A percentile compares a stretch with the other conserved stretches of the same genome.
Conservation (phyloP, 163 green algal species). For the Scenedesmus sp. region DNA sequence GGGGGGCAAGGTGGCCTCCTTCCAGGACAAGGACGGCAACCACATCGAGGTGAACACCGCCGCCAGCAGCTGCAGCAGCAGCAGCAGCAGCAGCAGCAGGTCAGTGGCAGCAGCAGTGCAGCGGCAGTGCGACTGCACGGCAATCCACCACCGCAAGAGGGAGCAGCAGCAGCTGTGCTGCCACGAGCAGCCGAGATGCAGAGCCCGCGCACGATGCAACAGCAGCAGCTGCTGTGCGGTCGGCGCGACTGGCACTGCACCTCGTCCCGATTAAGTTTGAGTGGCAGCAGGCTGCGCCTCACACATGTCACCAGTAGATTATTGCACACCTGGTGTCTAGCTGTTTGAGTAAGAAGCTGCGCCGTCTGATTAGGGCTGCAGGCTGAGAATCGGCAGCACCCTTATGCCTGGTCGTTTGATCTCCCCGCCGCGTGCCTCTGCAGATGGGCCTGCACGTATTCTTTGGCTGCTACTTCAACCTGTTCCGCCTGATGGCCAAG, state of each 20-base stretch:
- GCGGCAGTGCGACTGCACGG: neutral
- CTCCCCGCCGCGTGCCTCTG: no score
- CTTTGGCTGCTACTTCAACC: slow-evolving; percentile 99
- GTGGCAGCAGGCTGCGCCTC: no score
- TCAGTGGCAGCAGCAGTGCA: neutral
- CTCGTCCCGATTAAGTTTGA: no score
- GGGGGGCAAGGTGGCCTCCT: slow-evolving; percentile 96
- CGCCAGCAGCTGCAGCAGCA: slow-evolving; percentile 20
- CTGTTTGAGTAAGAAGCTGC: no score
- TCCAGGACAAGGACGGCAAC: slow-evolving; percentile 95
- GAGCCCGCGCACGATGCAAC: neutral
- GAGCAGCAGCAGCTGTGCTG: neutral
- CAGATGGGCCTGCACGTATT: slow-evolving; percentile 95
- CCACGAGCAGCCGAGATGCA: neutral
- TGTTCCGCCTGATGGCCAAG: slow-evolving; percentile 98
- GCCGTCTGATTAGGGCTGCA: no score
- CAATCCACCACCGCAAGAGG: neutral
- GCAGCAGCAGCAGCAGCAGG: neutral
- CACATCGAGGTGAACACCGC: slow-evolving; percentile 88
- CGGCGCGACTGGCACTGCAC: no score
- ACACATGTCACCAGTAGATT: no score
- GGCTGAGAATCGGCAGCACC: no score
- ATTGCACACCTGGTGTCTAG: no score
- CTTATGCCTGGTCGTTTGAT: no score
- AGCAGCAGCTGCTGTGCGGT: neutral